Percentiles rank a stretch among this genome's conserved stretches.
Conservation (phyloP, 306 rosid species). For the Pyrus betulifolia region DNA sequence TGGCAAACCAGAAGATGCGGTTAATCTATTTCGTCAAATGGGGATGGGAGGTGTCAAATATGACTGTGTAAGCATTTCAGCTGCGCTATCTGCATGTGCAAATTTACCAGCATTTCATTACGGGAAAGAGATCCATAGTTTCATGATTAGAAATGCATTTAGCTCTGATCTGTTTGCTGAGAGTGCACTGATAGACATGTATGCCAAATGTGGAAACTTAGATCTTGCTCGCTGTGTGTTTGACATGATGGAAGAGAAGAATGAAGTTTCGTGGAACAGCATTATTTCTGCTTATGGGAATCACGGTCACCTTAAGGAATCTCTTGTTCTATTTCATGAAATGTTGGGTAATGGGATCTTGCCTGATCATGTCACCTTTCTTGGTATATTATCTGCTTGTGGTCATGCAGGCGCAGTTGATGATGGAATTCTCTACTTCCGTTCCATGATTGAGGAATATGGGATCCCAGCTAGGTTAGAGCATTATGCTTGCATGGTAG, state of each 20-base stretch:
- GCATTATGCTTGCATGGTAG: conserved; percentile 73
- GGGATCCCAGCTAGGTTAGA: conserved; percentile 59
- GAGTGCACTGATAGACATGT: conserved; percentile 70
- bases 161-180: conserved; percentile 44
- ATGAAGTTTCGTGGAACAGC: conserved; percentile 84
- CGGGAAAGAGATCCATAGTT: conserved; percentile 71
- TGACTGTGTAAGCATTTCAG: conserved; percentile 58
- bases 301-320: conserved; percentile 50
- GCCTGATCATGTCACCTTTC: conserved; percentile 82
- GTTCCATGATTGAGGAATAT: conserved; percentile 51
- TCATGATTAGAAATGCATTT: conserved; percentile 40
- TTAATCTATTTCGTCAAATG: conserved; percentile 61
- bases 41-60: conserved; percentile 43
- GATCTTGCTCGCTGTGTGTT: conserved; percentile 46
- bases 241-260: conserved; percentile 50
- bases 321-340: conserved; percentile 44
- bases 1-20: conserved; percentile 61
- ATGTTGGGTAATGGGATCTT: conserved; percentile 50
- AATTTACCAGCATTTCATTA: conserved; percentile 51
- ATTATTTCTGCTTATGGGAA: conserved; percentile 71
- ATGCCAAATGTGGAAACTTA: conserved; percentile 80
- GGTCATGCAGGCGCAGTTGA: conserved; percentile 67
- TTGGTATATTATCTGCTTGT: conserved; percentile 74
- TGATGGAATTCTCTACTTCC: conserved; percentile 53
- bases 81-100: conserved; percentile 65